Evolutionary conservation across 305 asterid genomes (phyloP).

Genomic region (Rubia peregrina): DNA sequence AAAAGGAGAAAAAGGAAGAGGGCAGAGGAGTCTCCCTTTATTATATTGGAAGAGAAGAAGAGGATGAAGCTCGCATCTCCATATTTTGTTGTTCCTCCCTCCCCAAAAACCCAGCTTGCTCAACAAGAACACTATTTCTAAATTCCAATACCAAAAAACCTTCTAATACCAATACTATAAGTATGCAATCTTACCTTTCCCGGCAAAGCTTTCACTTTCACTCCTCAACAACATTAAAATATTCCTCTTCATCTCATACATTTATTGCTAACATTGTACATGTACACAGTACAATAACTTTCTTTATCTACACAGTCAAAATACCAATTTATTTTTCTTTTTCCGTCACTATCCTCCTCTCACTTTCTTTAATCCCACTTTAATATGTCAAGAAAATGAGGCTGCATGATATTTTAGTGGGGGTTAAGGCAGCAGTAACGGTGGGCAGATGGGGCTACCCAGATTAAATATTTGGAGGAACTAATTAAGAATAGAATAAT

Average conservation of each 20-base stretch:
- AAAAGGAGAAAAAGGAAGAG: constrained; percentile 71
- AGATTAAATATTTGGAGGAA: background rate
- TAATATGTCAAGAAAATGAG: constrained; percentile 22
- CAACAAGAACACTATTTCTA: constrained; percentile 27
- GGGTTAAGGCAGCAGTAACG: background rate
- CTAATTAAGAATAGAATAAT: constrained; percentile 6
- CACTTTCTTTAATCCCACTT: constrained; percentile 19
- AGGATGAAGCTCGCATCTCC: constrained; percentile 60
- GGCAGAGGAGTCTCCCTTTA: constrained; percentile 44
- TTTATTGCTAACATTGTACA: constrained; percentile 6
- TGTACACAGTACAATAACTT: background rate
- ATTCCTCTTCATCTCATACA: constrained; percentile 22
- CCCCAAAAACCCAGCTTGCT: constrained; percentile 33
- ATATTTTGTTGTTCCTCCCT: constrained; percentile 26
- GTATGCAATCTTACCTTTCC: constrained; percentile 35
- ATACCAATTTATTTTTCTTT: constrained; percentile 5
- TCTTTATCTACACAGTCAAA: background rate
- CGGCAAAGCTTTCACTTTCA: constrained; percentile 44
- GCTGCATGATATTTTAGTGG: background rate
- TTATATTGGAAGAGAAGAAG: constrained; percentile 6
- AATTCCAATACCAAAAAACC: background rate
- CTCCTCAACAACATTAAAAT: constrained; percentile 47
- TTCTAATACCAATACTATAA: constrained; percentile 15
- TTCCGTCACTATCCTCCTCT: constrained; percentile 8
- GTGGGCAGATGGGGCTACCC: background rate